Base-by-base conservation (phyloP, 1,284 basidiomycete genomes). In the Naganishia cerealis region DNA sequence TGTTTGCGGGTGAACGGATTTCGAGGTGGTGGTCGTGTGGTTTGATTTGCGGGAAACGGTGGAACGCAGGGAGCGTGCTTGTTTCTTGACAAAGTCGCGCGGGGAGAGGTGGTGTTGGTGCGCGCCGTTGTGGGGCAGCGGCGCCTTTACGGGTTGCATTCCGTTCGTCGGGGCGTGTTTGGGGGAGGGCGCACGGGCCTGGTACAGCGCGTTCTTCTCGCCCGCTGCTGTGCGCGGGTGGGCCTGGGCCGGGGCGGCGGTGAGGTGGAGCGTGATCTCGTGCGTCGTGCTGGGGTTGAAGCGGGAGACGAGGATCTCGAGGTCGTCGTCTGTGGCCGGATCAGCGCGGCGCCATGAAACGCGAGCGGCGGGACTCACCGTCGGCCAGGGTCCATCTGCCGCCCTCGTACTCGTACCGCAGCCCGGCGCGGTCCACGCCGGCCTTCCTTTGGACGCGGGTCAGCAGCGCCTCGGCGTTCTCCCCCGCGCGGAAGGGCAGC, bases 391-490 rank as follows among this genome's bases (percentile, higher is more conserved):
- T 72, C 76, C 75, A 81, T 48, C 76, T 67, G 10, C 73, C 73
- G 7, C 79, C 78, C 21, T 80, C 75, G 69, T 72, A 79, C 68
- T 79, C 77, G 70, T 82, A 82, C 36, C 78, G 73, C 43, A 82
- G 46, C n/a, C 12, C 46, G 16, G 54, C 65, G 12, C 74, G 73
- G 1, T 72, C 65, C 29, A 79, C 46, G 0, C 73, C 73, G 33
- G 74, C 72, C 68, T 77, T 78, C 10, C 66, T 33, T 2, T 70
- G 48, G 48, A 80, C 76, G 33, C 78, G 73, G 16, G 74, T 71
- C 52, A 79, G 66, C 15, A 80, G 70, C 10, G 67, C 63, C 2
- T 59, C 50, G 54, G 72, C 74, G 46, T 68, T 61, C 62, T 81
- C 79, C 43, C 69, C 74, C 6, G 77, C 78, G 70, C 76, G 75